These are phyloP conservation scores for Calonectria pseudoreteaudii DNA, from an alignment of 2,329 filamentous ascomycete genomes.

Conservation along the genomic window DNA sequence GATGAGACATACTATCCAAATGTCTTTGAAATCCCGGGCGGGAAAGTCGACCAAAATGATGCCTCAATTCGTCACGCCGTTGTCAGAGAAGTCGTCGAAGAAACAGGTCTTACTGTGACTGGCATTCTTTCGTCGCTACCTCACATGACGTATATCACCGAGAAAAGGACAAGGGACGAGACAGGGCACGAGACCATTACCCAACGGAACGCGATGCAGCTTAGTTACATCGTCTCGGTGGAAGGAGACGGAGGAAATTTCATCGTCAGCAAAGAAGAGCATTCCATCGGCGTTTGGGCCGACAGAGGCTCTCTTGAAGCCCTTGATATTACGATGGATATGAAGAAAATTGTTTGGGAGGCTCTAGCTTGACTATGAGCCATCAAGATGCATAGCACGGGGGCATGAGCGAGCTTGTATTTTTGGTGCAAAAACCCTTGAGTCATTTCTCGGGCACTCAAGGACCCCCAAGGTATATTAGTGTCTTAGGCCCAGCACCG, in stretches of 20 bases:
- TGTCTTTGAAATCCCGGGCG: constrained; percentile 3
- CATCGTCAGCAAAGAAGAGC: neutral
- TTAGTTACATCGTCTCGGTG: neutral
- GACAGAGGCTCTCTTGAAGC: neutral
- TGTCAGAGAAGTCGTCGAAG: neutral
- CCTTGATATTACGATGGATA: neutral
- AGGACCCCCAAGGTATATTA: too few species aligned
- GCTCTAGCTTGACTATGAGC: neutral
- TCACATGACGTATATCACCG: neutral
- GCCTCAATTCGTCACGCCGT: neutral
- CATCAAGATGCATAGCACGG: neutral
- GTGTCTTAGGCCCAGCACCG: too few species aligned
- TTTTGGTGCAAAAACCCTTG: too few species aligned
- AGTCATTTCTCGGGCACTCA: too few species aligned
- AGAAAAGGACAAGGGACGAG: neutral
- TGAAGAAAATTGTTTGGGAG: neutral
- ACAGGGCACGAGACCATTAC: neutral
- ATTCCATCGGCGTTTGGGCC: neutral
- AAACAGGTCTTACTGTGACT: neutral
- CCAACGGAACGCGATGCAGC: neutral
- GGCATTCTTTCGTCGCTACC: neutral
- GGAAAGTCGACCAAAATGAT: neutral
- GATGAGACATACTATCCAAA: neutral
- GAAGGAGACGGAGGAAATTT: neutral
- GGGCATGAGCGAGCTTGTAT: too few species aligned